Evolutionary conservation across 169 alveolate species (phyloP), one percentile per base, ranked within the genome.

Genomic region (Cryptosporidium canis): DNA sequence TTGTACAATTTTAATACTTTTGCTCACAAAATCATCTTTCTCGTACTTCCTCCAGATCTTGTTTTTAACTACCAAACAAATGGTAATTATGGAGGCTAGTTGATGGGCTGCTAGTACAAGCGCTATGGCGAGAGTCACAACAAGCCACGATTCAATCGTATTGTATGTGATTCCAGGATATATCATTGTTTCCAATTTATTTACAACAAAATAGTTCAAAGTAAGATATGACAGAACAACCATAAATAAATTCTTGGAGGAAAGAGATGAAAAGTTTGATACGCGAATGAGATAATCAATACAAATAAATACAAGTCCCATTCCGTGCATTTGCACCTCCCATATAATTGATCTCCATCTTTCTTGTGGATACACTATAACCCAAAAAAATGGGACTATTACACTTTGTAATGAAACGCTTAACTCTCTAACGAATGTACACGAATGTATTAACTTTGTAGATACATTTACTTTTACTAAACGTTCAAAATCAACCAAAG

Each of bases 101-200:
- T 58, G 87, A 43, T 77, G 87, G n/a, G 87, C 87, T 21, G 37
- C n/a, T 1, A 77, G 72, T 14, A 77, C 87, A 5, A 77, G 63
- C 12, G 27, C 29, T 18, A 55, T 77, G 11, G 87, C 87, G 14
- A 58, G 51, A 43, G 37, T 63, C 31, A 77, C 87, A 16, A 77
- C 87, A 27, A 77, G 3, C 87, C 87, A 77, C 9, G 87, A 77
- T 43, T 55, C 87, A 18, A 55, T 18, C 8, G 87, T 77, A 33
- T 77, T 77, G 31, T 77, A 77, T 3, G 87, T 77, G 16, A 77
- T 77, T 61, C 87, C 87, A 4, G 87, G 87, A 33, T 77, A 77
- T 0, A 77, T 77, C 72, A 61, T 77, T 35, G 72, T 61, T 77
- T 61, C 87, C 5, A 77, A 64, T 43, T 77, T 77, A 58, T 39